Conservation (phyloP, 805 yeast species). For the Maudiozyma serrabonitensis region DNA sequence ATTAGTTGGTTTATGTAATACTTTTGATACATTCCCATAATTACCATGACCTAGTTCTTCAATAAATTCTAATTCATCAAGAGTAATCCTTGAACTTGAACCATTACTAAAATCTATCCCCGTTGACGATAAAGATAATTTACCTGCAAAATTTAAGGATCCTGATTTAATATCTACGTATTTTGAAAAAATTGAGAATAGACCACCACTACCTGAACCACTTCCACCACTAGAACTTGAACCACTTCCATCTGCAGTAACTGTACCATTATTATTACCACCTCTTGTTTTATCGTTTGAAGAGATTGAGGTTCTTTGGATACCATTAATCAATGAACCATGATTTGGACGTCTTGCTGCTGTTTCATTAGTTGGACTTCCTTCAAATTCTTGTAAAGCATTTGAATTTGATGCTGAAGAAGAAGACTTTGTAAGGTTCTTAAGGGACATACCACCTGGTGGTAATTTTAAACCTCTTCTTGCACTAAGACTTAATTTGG, state of each 20-base stretch:
- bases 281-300: constrained; percentile 20
- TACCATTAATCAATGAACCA: constrained; percentile 23
- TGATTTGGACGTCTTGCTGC: constrained; percentile 23
- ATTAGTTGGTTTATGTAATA: constrained; percentile 84
- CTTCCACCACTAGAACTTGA: constrained; percentile 9
- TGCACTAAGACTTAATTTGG: constrained; percentile 71
- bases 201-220: constrained; percentile 34
- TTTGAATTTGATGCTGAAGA: constrained; percentile 8
- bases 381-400: constrained; percentile 20
- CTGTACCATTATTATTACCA: constrained; percentile 12
- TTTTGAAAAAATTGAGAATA: constrained; percentile 76
- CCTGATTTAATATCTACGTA: constrained; percentile 91
- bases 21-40: constrained; percentile 92
- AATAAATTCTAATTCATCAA: constrained; percentile 72
- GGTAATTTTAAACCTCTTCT: constrained; percentile 73
- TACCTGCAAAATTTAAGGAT: constrained; percentile 82
- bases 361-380: constrained; percentile 18
- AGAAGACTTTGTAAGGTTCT: constrained; percentile 12
- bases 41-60: constrained; percentile 93
- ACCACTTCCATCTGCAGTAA: constrained; percentile 8
- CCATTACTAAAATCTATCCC: constrained; percentile 91
- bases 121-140: constrained; percentile 81
- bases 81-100: constrained; percentile 71
- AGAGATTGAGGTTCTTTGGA: constrained; percentile 28
- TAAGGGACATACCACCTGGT: constrained; percentile 28